Conservation (phyloP, 805 yeast species). For the Kazachstania kunashirensis region DNA sequence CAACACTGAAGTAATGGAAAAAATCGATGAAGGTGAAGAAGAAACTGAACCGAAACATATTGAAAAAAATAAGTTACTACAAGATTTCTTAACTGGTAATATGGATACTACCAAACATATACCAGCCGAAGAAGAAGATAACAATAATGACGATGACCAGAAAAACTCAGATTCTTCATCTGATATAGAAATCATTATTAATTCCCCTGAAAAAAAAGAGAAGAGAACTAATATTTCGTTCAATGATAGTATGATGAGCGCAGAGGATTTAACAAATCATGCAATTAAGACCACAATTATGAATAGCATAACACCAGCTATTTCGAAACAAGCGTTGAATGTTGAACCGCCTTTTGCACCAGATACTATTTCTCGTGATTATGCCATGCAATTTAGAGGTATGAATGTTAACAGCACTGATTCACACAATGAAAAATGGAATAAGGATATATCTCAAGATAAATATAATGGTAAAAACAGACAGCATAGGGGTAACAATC, state of each 20-base stretch:
- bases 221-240: background rate
- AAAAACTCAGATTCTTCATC: slow-evolving; percentile 5
- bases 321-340: slow-evolving; percentile 13
- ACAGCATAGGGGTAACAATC: background rate
- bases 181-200: slow-evolving; percentile 16
- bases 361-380: slow-evolving; percentile 18
- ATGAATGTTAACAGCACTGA: background rate
- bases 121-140: too few species aligned
- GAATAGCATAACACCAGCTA: slow-evolving; percentile 6
- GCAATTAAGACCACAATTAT: background rate
- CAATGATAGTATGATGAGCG: slow-evolving; percentile 1
- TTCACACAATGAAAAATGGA: background rate
- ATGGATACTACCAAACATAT: background rate
- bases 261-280: slow-evolving; percentile 1
- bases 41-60: background rate
- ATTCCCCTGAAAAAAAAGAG: slow-evolving; percentile 7
- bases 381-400: slow-evolving; percentile 1
- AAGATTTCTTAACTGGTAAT: background rate
- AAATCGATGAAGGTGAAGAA: background rate
- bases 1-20: background rate
- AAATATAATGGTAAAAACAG: background rate
- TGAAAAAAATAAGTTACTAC: background rate
- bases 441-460: background rate
- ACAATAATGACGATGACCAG: background rate
- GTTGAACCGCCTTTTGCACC: slow-evolving; percentile 22